phyloP scores from a whole-genome alignment of 345 rosid species.

The Eutrema heterophyllum region DNA sequence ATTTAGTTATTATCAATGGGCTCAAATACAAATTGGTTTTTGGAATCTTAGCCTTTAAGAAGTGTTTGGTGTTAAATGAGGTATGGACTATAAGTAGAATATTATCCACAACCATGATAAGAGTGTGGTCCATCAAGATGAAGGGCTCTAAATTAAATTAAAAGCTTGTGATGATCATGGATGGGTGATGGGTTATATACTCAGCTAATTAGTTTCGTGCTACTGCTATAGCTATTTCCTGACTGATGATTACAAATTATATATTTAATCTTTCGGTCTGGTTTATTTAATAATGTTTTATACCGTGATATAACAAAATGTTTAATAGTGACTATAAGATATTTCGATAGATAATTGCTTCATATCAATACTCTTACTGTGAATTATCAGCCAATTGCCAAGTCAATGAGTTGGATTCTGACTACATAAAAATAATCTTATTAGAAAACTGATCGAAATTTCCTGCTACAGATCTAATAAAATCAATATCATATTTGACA shows the following conservation, averaged over 20 bases:
- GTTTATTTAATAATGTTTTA: not conserved
- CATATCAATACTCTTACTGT: not conserved
- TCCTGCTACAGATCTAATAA: constrained; percentile 4
- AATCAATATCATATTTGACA: not conserved
- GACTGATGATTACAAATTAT: not conserved
- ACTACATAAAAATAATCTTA: not conserved
- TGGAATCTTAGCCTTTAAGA: not conserved
- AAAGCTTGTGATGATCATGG: not conserved
- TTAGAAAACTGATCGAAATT: not conserved
- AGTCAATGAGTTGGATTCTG: constrained; percentile 13
- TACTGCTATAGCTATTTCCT: not conserved
- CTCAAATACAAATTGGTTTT: no score
- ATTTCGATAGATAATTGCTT: not conserved
- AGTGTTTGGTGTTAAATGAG: not conserved
- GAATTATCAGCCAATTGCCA: constrained; percentile 14
- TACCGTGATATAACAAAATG: not conserved
- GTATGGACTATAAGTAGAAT: not conserved
- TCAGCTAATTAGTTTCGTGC: not conserved
- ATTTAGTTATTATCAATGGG: no score
- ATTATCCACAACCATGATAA: not conserved
- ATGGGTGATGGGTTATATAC: not conserved
- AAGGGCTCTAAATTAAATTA: not conserved
- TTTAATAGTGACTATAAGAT: not conserved
- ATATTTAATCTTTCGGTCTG: not conserved
- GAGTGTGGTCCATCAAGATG: not conserved